Base-by-base conservation (phyloP, 2,329 filamentous ascomycete species). In the Huntiella savannae region DNA sequence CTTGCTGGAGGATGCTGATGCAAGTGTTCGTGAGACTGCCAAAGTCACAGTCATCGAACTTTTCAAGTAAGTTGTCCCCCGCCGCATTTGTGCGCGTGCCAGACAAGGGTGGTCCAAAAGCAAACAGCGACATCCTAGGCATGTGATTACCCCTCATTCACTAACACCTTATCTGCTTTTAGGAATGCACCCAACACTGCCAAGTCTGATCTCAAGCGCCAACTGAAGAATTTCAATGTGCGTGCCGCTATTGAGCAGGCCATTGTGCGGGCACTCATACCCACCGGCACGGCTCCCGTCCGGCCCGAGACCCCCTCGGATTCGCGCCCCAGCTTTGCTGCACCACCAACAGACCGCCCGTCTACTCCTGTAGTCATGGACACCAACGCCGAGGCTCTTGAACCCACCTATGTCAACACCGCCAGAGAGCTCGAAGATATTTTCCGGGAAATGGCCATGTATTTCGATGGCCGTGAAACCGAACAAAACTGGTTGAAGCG, bases 401-500 rank as follows among this genome's bases (percentile, higher is more conserved):
- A 93, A 46, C 85, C 87, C 2, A 66, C 81, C 22, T 86, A 88
- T 57, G 76, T 94, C 48, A 84, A 87, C 55, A 88, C 86, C 1
- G 70, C 79, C 53, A 73, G 84, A 54, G 86, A 95, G 57, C 66
- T 96, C n/a, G 87, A 95, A 50, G 86, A 93, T 19, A 76, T 81
- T 1, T 77, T 94, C 58, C 76, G 75, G 53, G 79, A 82, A 32
- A 94, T 96, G 83, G 68, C 78, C 32, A 69, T 70, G 45, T 71
- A 72, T 58, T 95, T 95, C 52, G 86, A 95, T 53, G 87, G 87
- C 45, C 84, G 71, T 58, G 88, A 96, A 63, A 77, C 81, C 0
- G 88, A 96, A 58, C 76, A 82, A 50, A 96, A 96, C 57, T 96
- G 88, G 88, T 60, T 83, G 55, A 78, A 80, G 54, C 73, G 88